Base-by-base conservation (phyloP, 75 land plant species). In the Azolla pinnata region DNA sequence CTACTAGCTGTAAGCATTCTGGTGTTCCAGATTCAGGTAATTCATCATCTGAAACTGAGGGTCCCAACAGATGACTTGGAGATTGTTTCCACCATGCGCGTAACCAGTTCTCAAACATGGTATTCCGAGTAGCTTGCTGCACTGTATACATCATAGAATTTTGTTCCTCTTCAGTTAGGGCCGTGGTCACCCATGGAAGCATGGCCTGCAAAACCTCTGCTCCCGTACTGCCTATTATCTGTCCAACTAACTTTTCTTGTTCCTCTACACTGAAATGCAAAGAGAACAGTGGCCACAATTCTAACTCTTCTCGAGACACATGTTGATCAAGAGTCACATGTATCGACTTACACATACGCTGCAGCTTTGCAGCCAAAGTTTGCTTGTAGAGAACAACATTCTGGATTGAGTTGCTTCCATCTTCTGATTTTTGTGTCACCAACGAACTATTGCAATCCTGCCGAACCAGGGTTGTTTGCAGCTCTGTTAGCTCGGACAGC, bases 71-170 rank as follows among this genome's bases (percentile, higher is more conserved):
- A 31, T 44, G 24, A 34, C 21, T 42, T 32, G 68, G 74, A 23
- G 62, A 67, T 26, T 70, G 79, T 71, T 71, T 75, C 86, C 86
- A 82, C 90, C 90, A 86, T 38, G 78, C 82, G 16, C 69, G 53
- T 60, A 86, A 57, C 90, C 90, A 86, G 58, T 86, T 74, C 51
- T 77, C 71, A 59, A 86, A 86, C 83, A 75, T 86, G 4, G 90
- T 86, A 54, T 82, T 76, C 20, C 68, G 71, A 44, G 90, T 74
- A 29, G 80, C 81, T 29, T 82, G 78, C 18, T 61, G 65, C 83
- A 71, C 79, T 25, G 79, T 64, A 18, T 73, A 69, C 72, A 79
- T 74, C 76, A 86, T 56, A 3, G 65, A 57, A 46, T 76, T 69
- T 44, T 82, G 80, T 57, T 86, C 86, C 23, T 65, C 70, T 30